Conservation (phyloP, 441 rosid species). For the Brassica balearica region DNA sequence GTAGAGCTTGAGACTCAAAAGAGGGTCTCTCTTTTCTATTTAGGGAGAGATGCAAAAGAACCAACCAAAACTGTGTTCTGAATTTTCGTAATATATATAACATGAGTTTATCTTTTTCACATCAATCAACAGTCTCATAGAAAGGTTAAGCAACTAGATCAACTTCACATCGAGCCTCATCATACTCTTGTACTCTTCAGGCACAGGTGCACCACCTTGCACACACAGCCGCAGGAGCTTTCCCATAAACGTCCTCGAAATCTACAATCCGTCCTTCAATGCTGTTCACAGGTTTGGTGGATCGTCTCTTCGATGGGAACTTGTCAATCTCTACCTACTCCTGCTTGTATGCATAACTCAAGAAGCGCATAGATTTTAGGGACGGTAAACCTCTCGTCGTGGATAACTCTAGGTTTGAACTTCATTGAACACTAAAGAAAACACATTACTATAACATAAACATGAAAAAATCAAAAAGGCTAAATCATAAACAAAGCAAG, state of each 20-base stretch:
- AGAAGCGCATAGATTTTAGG: conserved; percentile 69
- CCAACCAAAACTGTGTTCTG: conserved; percentile 20
- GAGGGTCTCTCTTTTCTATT: background rate
- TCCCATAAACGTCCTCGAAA: conserved; percentile 63
- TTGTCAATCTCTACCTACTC: conserved; percentile 68
- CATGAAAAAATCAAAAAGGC: background rate
- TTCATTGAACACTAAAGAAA: background rate
- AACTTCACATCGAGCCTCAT: conserved; percentile 88
- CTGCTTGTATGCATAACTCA: conserved; percentile 85
- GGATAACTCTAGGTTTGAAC: conserved; percentile 66
- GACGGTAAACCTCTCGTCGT: conserved; percentile 56
- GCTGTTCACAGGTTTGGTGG: conserved; percentile 74
- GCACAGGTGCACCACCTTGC: conserved; percentile 74
- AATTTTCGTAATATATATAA: conserved; percentile 10
- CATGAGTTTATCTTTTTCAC: background rate
- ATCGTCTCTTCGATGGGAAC: conserved; percentile 71
- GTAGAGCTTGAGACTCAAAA: conserved; percentile 13
- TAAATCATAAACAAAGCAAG: background rate
- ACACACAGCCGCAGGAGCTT: conserved; percentile 80
- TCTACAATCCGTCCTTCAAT: conserved; percentile 83
- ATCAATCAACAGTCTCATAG: conserved; percentile 12
- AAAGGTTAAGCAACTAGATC: conserved; percentile 64
- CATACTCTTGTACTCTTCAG: conserved; percentile 72
- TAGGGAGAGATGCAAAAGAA: conserved; percentile 9
- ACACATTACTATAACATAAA: background rate